A percentile compares a stretch with the other conserved stretches of the same genome.
These are phyloP conservation scores for Venturia nashicola DNA, from an alignment of 2,329 filamentous ascomycete species.

Conservation along the genomic window DNA sequence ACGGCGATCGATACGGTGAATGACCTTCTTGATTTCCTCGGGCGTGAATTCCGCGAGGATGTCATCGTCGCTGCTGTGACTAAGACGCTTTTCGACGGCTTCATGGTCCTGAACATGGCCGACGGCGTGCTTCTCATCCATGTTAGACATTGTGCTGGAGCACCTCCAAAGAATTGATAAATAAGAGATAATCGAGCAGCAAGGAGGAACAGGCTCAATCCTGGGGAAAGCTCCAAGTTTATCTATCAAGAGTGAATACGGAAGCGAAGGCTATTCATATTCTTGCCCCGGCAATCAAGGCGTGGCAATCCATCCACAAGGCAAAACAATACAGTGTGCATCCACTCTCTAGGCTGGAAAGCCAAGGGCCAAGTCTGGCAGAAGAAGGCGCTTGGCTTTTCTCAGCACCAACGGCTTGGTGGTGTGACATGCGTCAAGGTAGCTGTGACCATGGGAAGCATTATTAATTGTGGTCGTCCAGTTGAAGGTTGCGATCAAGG, in stretches of 20 bases:
- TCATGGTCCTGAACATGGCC: not conserved
- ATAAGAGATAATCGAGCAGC: not conserved
- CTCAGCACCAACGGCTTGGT: not conserved
- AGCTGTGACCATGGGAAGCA: not conserved
- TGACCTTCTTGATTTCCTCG: constrained; percentile 54
- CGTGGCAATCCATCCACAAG: not conserved
- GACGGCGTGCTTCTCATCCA: not conserved
- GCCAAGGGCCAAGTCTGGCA: not conserved
- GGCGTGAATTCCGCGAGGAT: constrained; percentile 36
- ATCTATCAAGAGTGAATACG: not conserved
- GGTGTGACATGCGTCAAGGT: not conserved
- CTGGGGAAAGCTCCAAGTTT: not conserved
- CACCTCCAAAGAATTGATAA: too few species aligned
- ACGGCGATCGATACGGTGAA: constrained; percentile 52
- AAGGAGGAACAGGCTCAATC: not conserved
- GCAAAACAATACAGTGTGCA: not conserved
- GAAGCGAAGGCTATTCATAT: not conserved
- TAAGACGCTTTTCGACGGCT: not conserved
- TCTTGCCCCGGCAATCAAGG: not conserved
- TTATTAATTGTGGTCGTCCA: not conserved
- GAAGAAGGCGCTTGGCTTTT: not conserved
- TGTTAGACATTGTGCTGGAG: not conserved
- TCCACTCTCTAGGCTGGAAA: not conserved
- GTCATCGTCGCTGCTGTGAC: constrained; percentile 5
- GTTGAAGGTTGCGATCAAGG: not conserved